phyloP scores from a whole-genome alignment of 768 basidiomycete genomes.

The Lentinula edodes region DNA sequence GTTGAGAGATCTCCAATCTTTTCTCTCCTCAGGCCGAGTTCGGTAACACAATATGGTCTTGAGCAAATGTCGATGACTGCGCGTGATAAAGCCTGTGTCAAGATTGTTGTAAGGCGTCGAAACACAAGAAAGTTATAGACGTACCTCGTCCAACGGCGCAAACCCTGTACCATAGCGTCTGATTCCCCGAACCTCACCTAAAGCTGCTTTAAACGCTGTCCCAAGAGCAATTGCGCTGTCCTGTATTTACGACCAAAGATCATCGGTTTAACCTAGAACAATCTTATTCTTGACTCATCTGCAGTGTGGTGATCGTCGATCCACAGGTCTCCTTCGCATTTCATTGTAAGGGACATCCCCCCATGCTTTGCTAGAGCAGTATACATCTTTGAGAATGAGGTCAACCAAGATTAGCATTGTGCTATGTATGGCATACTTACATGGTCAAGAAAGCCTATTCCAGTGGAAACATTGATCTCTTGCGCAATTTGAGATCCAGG shows the following conservation, averaged over 20 bases:
- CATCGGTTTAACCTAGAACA: constrained; percentile 11
- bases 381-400: constrained; percentile 69
- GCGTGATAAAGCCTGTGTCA: constrained; percentile 76
- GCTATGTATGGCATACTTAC: constrained; percentile 33
- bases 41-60: constrained; percentile 90
- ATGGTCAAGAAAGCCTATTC: constrained; percentile 99
- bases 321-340: constrained; percentile 92
- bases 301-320: constrained; percentile 99
- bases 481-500: constrained; percentile 61
- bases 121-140: constrained; percentile 9
- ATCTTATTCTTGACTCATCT: constrained; percentile 58
- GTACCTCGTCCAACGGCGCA: constrained; percentile 94
- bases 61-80: constrained; percentile 99
- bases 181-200: constrained; percentile 94
- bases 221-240: constrained; percentile 86
- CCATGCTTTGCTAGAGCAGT: constrained; percentile 96
- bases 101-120: neutral
- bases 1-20: constrained; percentile 94
- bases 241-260: constrained; percentile 43
- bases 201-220: constrained; percentile 87
- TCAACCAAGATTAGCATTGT: neutral
- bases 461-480: constrained; percentile 81
- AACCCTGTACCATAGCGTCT: constrained; percentile 93
- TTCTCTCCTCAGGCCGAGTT: constrained; percentile 82
- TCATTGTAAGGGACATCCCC: constrained; percentile 86